phyloP scores from a whole-genome alignment of 805 yeast genomes.

The Nakazawaea peltata region DNA sequence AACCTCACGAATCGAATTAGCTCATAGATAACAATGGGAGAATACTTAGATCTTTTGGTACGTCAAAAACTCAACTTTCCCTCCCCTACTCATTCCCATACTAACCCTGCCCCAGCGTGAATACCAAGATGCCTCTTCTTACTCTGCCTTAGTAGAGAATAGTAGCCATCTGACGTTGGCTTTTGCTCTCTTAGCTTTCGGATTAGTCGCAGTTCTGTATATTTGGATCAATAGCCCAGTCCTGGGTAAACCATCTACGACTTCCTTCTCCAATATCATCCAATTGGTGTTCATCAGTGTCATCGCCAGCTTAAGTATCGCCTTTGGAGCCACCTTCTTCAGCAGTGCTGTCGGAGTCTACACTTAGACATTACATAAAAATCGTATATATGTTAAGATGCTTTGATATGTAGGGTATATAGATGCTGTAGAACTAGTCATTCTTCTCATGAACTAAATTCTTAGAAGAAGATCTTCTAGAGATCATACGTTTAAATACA shows the following conservation, averaged over 20 bases:
- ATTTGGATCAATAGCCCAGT: constrained; percentile 2
- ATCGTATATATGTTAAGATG: not conserved
- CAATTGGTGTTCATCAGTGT: constrained; percentile 12
- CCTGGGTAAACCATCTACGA: not conserved
- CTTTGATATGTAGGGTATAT: not conserved
- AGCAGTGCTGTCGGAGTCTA: constrained; percentile 24
- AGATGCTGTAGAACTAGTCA: not conserved
- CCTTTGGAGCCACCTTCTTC: constrained; percentile 20
- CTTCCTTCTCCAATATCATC: constrained; percentile 1
- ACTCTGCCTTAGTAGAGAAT: not conserved
- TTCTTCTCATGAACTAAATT: not conserved
- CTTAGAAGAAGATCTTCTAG: not conserved
- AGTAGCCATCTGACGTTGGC: not conserved
- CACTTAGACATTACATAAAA: constrained; percentile 11
- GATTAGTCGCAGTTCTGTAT: constrained; percentile 10
- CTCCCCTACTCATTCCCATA: no score
- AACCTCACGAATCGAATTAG: no score
- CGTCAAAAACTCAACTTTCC: not conserved
- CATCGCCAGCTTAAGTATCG: constrained; percentile 20
- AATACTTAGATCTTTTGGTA: not conserved
- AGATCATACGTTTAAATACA: constrained; percentile 14
- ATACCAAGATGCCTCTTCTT: no score
- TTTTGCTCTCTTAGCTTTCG: constrained; percentile 4
- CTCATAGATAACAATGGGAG: no score
- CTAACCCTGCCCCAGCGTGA: no score